These are phyloP conservation scores for Begonia fuchsioides DNA, from an alignment of 306 rosid genomes.

Conservation along the genomic window DNA sequence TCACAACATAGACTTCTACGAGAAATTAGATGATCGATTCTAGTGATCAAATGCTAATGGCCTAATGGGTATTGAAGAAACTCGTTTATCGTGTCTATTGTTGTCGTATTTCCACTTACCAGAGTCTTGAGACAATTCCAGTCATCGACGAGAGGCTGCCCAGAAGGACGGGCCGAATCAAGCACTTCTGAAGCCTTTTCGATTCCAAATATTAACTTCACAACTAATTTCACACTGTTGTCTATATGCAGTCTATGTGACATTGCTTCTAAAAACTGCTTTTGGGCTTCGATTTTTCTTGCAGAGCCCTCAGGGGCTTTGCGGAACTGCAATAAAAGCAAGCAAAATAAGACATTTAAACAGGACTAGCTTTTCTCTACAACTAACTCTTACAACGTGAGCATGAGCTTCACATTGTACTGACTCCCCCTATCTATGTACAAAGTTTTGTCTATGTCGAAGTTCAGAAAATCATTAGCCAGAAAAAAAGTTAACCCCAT, in stretches of 20 bases:
- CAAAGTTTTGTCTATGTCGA: no score
- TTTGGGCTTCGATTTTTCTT: slow-evolving; percentile 62
- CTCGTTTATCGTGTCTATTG: not conserved
- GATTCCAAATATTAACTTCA: slow-evolving; percentile 70
- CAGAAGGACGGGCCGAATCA: slow-evolving; percentile 34
- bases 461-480: no score
- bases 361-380: no score
- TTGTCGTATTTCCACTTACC: slow-evolving; percentile 22
- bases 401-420: no score
- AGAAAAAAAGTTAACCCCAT: no score
- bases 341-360: no score
- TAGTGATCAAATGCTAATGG: not conserved
- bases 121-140: slow-evolving; percentile 68
- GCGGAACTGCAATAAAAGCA: slow-evolving; percentile 38
- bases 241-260: slow-evolving; percentile 79
- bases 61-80: not conserved
- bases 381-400: no score
- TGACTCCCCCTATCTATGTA: no score
- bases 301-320: slow-evolving; percentile 75
- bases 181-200: slow-evolving; percentile 63
- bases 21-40: not conserved
- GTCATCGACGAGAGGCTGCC: slow-evolving; percentile 68
- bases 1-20: not conserved
- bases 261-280: slow-evolving; percentile 76
- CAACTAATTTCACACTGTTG: slow-evolving; percentile 52